These are phyloP conservation scores for Litsea cubeba DNA, from an alignment of 164 flowering plant genomes.

Conservation along the genomic window DNA sequence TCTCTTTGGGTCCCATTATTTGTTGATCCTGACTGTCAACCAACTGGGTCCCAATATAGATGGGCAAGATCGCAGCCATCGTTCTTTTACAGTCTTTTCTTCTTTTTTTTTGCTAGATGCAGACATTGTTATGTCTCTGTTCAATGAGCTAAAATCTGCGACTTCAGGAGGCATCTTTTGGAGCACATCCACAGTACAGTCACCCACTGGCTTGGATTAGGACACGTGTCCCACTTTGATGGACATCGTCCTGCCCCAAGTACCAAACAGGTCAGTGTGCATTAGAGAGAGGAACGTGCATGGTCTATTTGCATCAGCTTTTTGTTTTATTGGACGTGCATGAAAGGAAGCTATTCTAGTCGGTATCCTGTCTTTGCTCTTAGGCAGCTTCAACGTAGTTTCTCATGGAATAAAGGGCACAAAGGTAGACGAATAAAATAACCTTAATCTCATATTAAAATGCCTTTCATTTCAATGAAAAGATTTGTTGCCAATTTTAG, in stretches of 20 bases:
- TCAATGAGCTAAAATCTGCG: too few relatives aligned
- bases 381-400: conserved; percentile 50
- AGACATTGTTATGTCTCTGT: neutral
- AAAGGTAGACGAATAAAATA: neutral
- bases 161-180: too few relatives aligned
- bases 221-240: neutral
- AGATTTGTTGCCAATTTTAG: neutral
- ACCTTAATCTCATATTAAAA: neutral
- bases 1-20: too few relatives aligned
- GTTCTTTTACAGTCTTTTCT: too few relatives aligned
- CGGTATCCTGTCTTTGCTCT: neutral
- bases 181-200: neutral
- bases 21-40: neutral
- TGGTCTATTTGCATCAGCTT: neutral
- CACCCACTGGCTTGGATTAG: neutral
- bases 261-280: neutral
- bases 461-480: neutral
- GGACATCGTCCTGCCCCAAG: neutral
- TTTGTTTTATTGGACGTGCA: conserved; percentile 36
- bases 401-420: conserved; percentile 48
- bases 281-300: conserved; percentile 17
- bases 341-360: conserved; percentile 20
- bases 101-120: too few relatives aligned
- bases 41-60: neutral
- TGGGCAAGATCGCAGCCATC: neutral